Evolutionary conservation across 116 monocot genomes (phyloP).

Genomic region (Dioscorea cayenensis): DNA sequence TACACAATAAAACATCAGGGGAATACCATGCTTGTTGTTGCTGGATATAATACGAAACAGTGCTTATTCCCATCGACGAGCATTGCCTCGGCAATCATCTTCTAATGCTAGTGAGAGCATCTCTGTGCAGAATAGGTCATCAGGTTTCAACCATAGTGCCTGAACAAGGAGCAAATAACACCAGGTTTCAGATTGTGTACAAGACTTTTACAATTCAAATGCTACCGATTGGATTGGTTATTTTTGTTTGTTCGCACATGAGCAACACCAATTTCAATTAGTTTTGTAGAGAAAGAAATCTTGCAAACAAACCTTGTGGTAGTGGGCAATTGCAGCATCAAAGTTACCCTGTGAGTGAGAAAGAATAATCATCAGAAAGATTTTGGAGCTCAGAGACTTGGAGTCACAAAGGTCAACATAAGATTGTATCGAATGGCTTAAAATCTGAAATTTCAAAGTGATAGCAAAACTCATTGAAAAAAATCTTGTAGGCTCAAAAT

Average conservation of each 20-base stretch:
- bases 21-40: neutral
- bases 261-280: neutral
- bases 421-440: no score
- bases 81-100: slow-evolving; percentile 27
- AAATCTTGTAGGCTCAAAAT: neutral
- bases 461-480: no score
- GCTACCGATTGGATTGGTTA: neutral
- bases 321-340: slow-evolving; percentile 72
- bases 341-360: slow-evolving; percentile 58
- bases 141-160: slow-evolving; percentile 82
- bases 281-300: neutral
- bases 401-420: neutral
- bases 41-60: neutral
- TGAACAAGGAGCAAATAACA: slow-evolving; percentile 8
- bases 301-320: slow-evolving; percentile 62
- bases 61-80: neutral
- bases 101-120: slow-evolving; percentile 75
- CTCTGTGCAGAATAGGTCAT: slow-evolving; percentile 88
- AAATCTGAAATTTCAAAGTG: no score
- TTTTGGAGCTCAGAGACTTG: neutral
- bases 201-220: neutral
- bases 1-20: neutral
- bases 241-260: neutral
- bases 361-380: slow-evolving; percentile 3
- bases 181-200: neutral